Base-by-base conservation (phyloP, 352 stramenopile genomes). In the Pythium oligandrum region DNA sequence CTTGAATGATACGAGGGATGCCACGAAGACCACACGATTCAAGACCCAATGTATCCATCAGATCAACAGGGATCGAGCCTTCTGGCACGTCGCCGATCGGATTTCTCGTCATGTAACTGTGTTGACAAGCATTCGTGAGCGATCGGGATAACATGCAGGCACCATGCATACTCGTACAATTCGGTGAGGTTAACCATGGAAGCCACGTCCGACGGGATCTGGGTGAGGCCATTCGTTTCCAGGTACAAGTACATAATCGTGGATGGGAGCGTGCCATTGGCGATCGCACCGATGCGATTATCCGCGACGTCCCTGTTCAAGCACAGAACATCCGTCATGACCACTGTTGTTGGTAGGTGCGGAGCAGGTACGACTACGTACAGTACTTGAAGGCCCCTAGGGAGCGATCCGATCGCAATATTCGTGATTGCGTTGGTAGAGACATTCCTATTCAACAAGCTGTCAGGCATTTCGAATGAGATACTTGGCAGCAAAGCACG, bases 101-200 rank as follows among this genome's bases (percentile, higher is more conserved):
- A 26, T 26, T 26, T 26, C 17, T 26, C 17, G 17, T 26, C 17
- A 26, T 26, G 17, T 26, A 26, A 26, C 17, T 39, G 30, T 26
- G 26, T 10, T 1, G 17, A 5, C 49, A 50, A 0, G 57, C 26
- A 26, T 26, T 26, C 1, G 38, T 54, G 37, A 64, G 44, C 1
- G 38, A 53, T n/a, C 10, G n/a, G 26, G 45, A 55, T 63, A 7
- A 30, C 36, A 44, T 57, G 30, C 36, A 63, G 38, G 36, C 1
- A 45, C 40, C n/a, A 42, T 59, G 8, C 42, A 26, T 26, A 30
- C 38, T 51, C 55, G n/a, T 26, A 63, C 55, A 63, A 11, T 40
- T 48, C 42, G 11, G 12, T 12, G 10, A 63, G 40, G 1, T 31
- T 26, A 33, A 4, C 4, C 55, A 63, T 63, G 1, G 35, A 30